A percentile compares a stretch with the other conserved stretches of the same genome.
Conservation (phyloP, 2,329 filamentous ascomycete genomes). For the Colletotrichum sp. region DNA sequence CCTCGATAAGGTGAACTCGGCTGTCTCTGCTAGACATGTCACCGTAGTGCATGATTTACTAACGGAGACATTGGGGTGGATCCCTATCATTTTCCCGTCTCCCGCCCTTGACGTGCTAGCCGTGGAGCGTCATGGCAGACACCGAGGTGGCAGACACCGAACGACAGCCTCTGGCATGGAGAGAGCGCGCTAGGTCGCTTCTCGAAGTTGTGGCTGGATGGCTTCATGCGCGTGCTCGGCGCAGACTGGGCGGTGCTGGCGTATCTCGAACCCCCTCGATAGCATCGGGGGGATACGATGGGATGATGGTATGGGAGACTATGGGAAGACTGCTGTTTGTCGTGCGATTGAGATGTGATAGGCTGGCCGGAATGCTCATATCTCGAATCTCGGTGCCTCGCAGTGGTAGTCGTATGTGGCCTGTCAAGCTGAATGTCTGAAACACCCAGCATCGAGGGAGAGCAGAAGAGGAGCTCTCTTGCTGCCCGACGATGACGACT, state of each 20-base stretch:
- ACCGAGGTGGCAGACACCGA: neutral
- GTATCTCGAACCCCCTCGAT: neutral
- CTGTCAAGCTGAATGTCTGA: neutral
- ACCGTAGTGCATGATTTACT: neutral
- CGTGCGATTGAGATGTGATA: neutral
- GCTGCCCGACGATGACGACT: neutral
- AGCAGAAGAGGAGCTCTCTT: neutral
- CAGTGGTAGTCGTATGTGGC: neutral
- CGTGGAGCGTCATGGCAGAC: neutral
- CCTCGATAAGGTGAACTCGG: neutral
- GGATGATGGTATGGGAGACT: neutral
- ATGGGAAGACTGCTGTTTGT: neutral
- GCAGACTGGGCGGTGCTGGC: neutral
- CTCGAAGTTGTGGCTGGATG: constrained; percentile 8
- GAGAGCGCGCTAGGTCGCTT: neutral
- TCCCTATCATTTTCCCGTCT: neutral
- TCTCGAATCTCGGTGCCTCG: neutral
- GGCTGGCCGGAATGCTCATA: neutral
- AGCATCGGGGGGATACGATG: neutral
- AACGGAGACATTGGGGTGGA: neutral
- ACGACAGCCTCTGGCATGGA: neutral
- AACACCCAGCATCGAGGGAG: neutral
- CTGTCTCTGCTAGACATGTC: neutral
- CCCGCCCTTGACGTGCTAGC: neutral
- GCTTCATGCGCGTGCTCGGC: neutral